Evolutionary conservation across 805 yeast genomes (phyloP), one percentile per base, ranked within the genome.

Genomic region (Kuraishia ogatae): DNA sequence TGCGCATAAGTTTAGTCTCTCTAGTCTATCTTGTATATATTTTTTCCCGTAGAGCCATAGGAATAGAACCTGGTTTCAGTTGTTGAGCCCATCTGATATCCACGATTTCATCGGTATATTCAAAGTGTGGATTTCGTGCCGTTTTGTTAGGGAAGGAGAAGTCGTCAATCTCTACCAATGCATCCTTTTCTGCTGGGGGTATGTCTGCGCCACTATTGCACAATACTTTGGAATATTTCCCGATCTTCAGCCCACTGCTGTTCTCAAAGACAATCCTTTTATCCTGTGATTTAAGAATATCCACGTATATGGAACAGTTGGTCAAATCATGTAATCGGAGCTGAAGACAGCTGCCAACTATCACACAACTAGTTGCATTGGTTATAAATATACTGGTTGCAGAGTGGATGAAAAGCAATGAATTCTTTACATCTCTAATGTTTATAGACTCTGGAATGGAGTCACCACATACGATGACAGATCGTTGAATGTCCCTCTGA

Each of bases 121-220:
- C 39, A 46, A 56, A 66, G 53, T 64, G 60, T 15, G 65, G 61
- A 51, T 58, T 62, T 11, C 54, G 53, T 26, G 48, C 56, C 1
- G 48, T 17, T 47, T 53, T 59, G 39, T 58, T 57, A 15, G 69
- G 70, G 39, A 55, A 54, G 39, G 59, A 57, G 56, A 69, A 69
- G 54, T 69, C 71, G 48, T 69, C 71, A 15, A 69, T 61, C 13
- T 55, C 50, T 2, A 65, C 51, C 15, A 26, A 22, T 6, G 19
- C 49, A 11, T n/a, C 49, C 24, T 10, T 22, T 11, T 20, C 24
- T 4, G 22, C 19, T n/a, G 13, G 13, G 4, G 22, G 6, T 22
- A 6, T 22, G 4, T 20, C 15, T 8, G 21, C 48, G 48, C 21
- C n/a, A n/a, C n/a, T n/a, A 19, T 20, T 19, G 48, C 22, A 19